A percentile compares a stretch with the other conserved stretches of the same genome.
Conservation (phyloP, 1,284 basidiomycete genomes). For the Naganishia sp. region DNA sequence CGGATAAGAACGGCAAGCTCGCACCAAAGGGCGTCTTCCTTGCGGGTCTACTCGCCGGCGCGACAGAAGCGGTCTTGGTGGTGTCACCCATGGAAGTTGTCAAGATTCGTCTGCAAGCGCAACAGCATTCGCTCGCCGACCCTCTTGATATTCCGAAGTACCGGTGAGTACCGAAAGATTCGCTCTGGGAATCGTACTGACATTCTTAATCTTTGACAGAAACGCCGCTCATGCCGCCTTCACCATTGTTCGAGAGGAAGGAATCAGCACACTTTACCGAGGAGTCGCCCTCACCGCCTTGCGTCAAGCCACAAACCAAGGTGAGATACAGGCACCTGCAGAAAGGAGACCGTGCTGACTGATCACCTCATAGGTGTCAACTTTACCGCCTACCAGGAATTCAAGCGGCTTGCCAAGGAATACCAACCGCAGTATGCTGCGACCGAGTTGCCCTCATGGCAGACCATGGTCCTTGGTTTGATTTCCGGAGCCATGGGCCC, state of each 20-base stretch:
- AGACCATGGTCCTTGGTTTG: conserved; percentile 90
- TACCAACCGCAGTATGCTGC: conserved; percentile 72
- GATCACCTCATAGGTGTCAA: conserved; percentile 68
- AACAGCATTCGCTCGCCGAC: conserved; percentile 95
- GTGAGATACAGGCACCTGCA: conserved; percentile 53
- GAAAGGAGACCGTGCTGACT: background rate
- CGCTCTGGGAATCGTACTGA: too few relatives aligned
- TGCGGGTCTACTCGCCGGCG: conserved; percentile 90
- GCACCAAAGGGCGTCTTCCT: conserved; percentile 67
- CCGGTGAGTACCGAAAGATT: conserved; percentile 53
- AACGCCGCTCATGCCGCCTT: conserved; percentile 90
- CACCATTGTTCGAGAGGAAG: conserved; percentile 93
- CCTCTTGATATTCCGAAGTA: conserved; percentile 92
- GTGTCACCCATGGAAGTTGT: conserved; percentile 99
- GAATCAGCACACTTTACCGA: conserved; percentile 79
- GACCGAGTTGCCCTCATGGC: conserved; percentile 77
- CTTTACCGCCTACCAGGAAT: conserved; percentile 97
- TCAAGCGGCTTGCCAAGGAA: conserved; percentile 78
- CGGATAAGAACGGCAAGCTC: conserved; percentile 28
- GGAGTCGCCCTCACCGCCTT: conserved; percentile 92
- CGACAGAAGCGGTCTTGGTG: conserved; percentile 88
- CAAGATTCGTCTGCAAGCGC: conserved; percentile 97
- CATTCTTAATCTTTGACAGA: background rate
- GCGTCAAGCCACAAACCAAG: conserved; percentile 97
- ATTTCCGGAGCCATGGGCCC: conserved; percentile 97